phyloP scores from a whole-genome alignment of 225 moss, liverwort and hornwort species.

The Neckera pumila region DNA sequence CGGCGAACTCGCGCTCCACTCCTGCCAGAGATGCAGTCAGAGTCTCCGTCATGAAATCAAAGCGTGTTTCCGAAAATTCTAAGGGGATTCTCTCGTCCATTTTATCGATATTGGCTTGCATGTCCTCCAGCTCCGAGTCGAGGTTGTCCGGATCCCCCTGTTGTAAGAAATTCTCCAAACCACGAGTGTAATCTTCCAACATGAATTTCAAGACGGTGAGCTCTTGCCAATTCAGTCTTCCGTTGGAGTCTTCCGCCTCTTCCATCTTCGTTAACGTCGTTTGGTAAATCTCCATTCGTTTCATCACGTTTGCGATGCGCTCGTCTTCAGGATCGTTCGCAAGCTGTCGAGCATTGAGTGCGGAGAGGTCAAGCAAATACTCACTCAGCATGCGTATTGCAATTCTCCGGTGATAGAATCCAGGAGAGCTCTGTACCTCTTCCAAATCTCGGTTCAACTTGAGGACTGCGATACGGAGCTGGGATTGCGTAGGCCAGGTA shows the following conservation, averaged over 20 bases:
- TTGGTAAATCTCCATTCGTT: slow-evolving; percentile 1
- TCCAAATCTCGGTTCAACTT: slow-evolving; percentile 13
- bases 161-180: not conserved
- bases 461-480: slow-evolving; percentile 1
- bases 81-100: not conserved
- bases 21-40: slow-evolving; percentile 2
- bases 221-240: slow-evolving; percentile 8
- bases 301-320: not conserved
- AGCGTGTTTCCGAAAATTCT: not conserved
- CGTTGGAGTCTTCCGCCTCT: not conserved
- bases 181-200: slow-evolving; percentile 23
- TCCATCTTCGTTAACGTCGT: slow-evolving; percentile 2
- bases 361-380: slow-evolving; percentile 5
- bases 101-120: not conserved
- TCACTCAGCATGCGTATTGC: slow-evolving; percentile 21
- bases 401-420: not conserved
- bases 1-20: not conserved
- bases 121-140: not conserved
- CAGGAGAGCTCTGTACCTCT: not conserved
- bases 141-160: not conserved
- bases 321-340: not conserved
- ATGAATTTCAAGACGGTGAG: slow-evolving; percentile 1
- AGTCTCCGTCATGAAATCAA: slow-evolving; percentile 3
- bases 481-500: not conserved
- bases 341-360: not conserved